phyloP scores from a whole-genome alignment of 768 basidiomycete species.

The Tylopilus rubrobrunneus region DNA sequence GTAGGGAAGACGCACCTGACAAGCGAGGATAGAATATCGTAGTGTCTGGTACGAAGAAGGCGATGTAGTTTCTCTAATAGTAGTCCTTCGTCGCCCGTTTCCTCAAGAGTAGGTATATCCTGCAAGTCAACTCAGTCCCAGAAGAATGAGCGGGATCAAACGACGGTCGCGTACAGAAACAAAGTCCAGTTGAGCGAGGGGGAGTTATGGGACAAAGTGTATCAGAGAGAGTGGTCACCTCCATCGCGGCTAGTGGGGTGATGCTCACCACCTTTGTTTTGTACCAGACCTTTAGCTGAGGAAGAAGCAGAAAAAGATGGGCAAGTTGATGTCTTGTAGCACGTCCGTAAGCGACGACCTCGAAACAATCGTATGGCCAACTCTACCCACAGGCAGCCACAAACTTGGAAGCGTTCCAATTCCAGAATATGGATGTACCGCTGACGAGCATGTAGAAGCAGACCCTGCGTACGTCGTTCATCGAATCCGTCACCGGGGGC shows the following conservation, averaged over 20 bases:
- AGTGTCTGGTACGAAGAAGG: too few species aligned
- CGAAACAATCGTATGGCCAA: too few species aligned
- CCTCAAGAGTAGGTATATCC: slow-evolving; percentile 67
- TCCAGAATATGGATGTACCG: slow-evolving; percentile 59
- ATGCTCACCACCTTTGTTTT: slow-evolving; percentile 20
- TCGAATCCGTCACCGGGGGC: neutral
- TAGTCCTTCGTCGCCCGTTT: slow-evolving; percentile 48
- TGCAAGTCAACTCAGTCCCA: slow-evolving; percentile 19
- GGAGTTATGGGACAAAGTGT: neutral
- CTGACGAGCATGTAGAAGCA: slow-evolving; percentile 55
- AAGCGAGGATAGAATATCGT: too few species aligned
- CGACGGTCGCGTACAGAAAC: slow-evolving; percentile 44
- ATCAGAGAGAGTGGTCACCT: neutral
- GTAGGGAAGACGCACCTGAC: too few species aligned
- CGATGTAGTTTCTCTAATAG: slow-evolving; percentile 1
- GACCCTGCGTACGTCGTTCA: slow-evolving; percentile 7
- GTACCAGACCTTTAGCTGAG: slow-evolving; percentile 39
- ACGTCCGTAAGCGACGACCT: neutral
- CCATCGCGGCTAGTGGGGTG: too few species aligned
- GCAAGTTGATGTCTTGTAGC: slow-evolving; percentile 35
- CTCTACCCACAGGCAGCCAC: slow-evolving; percentile 35
- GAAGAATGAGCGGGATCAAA: neutral
- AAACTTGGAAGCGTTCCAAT: slow-evolving; percentile 53
- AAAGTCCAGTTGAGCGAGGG: slow-evolving; percentile 61
- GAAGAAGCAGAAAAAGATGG: slow-evolving; percentile 44